A percentile compares a stretch with the other conserved stretches of the same genome.
phyloP scores from a whole-genome alignment of 2,329 filamentous ascomycete genomes.

The Coleophoma crateriformis region DNA sequence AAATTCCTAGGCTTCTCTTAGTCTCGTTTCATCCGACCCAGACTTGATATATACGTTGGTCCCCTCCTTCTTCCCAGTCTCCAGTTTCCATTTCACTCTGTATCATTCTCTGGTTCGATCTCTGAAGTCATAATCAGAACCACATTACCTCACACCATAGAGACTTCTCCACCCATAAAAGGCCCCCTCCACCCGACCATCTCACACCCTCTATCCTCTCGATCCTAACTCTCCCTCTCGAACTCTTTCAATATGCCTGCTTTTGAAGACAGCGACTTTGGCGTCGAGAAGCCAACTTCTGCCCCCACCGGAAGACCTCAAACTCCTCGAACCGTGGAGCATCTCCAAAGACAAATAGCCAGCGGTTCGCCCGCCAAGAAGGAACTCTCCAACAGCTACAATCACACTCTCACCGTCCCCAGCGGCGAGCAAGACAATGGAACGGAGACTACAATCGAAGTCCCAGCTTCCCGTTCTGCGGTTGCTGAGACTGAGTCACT shows the following conservation, averaged over 20 bases:
- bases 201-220: background rate
- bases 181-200: background rate
- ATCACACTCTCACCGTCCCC: constrained; percentile 32
- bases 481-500: constrained; percentile 62
- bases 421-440: constrained; percentile 31
- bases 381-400: constrained; percentile 5
- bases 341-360: constrained; percentile 16
- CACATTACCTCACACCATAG: background rate
- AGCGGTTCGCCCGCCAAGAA: constrained; percentile 11
- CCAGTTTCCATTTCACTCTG: background rate
- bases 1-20: constrained; percentile 18
- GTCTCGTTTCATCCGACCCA: constrained; percentile 14
- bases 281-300: constrained; percentile 28
- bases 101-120: background rate
- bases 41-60: constrained; percentile 20
- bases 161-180: background rate
- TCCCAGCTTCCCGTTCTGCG: constrained; percentile 62
- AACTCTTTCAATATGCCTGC: constrained; percentile 46
- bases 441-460: constrained; percentile 53
- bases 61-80: background rate
- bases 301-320: constrained; percentile 9
- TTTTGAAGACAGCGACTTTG: constrained; percentile 52
- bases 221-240: background rate
- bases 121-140: background rate
- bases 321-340: background rate